Percentiles rank a stretch among this genome's conserved stretches.
These are phyloP conservation scores for Calycina herbarum DNA, from an alignment of 2,329 filamentous ascomycete species.

Conservation along the genomic window DNA sequence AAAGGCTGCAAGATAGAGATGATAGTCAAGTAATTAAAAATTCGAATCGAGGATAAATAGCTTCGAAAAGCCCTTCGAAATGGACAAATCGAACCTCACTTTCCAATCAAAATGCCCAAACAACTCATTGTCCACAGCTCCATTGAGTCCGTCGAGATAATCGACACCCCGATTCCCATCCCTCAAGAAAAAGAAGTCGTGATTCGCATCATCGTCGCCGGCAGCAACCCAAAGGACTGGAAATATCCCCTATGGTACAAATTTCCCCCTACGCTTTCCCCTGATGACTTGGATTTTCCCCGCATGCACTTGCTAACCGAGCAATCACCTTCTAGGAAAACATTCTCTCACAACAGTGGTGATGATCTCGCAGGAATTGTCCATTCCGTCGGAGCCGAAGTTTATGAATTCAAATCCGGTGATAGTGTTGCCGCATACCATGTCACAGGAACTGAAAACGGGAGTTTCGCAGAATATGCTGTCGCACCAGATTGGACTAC, in stretches of 20 bases:
- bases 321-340: not conserved
- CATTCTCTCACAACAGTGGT: slow-evolving; percentile 32
- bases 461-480: slow-evolving; percentile 62
- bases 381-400: slow-evolving; percentile 48
- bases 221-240: slow-evolving; percentile 35
- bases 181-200: too few species aligned
- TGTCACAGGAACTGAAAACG: slow-evolving; percentile 51
- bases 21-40: too few species aligned
- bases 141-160: too few species aligned
- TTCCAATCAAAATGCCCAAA: too few species aligned
- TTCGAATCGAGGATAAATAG: too few species aligned
- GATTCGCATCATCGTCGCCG: not conserved
- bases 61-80: too few species aligned
- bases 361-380: slow-evolving; percentile 44
- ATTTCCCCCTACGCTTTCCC: too few species aligned
- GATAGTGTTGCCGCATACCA: slow-evolving; percentile 52
- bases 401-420: slow-evolving; percentile 45
- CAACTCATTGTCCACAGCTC: too few species aligned
- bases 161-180: too few species aligned
- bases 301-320: slow-evolving; percentile 9
- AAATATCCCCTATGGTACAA: slow-evolving; percentile 16
- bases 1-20: too few species aligned
- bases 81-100: too few species aligned
- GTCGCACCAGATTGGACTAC: slow-evolving; percentile 56
- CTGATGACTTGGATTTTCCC: slow-evolving; percentile 9